These are phyloP conservation scores for Candida odintsovae DNA, from an alignment of 805 yeast species.

Conservation along the genomic window DNA sequence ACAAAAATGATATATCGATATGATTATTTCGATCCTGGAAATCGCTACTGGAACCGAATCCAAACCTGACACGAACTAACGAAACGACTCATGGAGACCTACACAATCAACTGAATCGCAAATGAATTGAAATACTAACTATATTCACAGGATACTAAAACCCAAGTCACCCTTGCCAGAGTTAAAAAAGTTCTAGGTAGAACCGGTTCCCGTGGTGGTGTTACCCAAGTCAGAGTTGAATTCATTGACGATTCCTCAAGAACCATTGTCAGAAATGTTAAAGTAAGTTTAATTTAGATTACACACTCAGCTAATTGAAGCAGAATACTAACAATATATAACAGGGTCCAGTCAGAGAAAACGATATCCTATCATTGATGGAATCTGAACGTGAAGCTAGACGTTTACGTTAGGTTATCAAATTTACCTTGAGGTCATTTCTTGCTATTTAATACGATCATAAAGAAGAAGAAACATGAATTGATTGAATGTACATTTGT, in stretches of 20 bases:
- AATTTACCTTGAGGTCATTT: constrained; percentile 12
- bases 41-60: too few species aligned
- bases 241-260: constrained; percentile 93
- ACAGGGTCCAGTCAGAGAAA: constrained; percentile 90
- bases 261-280: constrained; percentile 95
- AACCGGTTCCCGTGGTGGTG: constrained; percentile 99
- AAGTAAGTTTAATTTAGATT: constrained; percentile 27
- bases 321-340: constrained; percentile 8
- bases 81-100: neutral
- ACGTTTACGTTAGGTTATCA: constrained; percentile 67
- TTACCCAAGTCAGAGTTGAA: constrained; percentile 97
- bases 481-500: constrained; percentile 26
- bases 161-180: constrained; percentile 95
- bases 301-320: neutral
- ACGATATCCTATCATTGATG: constrained; percentile 98
- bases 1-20: neutral
- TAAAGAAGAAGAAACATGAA: constrained; percentile 12
- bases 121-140: constrained; percentile 3
- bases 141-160: constrained; percentile 23
- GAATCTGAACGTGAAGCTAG: constrained; percentile 99
- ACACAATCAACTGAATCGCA: neutral
- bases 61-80: too few species aligned
- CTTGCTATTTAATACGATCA: constrained; percentile 13
- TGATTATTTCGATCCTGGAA: neutral
- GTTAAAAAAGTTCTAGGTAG: constrained; percentile 99